Base-by-base conservation (phyloP, 2,329 filamentous ascomycete species). In the Alternaria tenuissima region DNA sequence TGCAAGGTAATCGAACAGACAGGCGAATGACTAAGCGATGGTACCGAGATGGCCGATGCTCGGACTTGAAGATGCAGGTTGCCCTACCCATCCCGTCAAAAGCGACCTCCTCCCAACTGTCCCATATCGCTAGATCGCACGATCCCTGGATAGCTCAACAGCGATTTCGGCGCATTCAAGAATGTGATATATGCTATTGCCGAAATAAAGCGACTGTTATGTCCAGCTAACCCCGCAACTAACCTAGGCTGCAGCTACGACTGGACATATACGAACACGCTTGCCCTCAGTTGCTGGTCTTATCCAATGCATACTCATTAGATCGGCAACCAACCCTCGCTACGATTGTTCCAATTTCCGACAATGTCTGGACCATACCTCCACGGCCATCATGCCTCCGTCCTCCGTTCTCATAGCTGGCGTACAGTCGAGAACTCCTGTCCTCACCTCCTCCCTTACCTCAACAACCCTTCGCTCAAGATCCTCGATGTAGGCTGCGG, bases 401-500 rank as follows among this genome's bases (percentile, higher is more conserved):
- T 81, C 48, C 76, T 82, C 43, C 74, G 73, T 44, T 79, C 81
- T n/a, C 81, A 83, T 67, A 74, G 76, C 61, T 80, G 77, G 78
- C 79, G 81, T 41, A 82, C 80, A 3, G 80, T 80, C 30, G 76
- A 80, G 52, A 82, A 82, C 72, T 80, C 78, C 20, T 76, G 76
- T 62, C 82, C 76, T 2, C 73, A 78, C 60, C 69, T 79, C 1
- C 62, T 78, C 0, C 75, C 75, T 0, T 73, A 78, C 56, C 71
- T 79, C 39, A 61, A 48, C 52, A 61, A 61, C 24, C 60, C 77
- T 54, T 54, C 67, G 12, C 57, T 74, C 72, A 68, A 76, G 57
- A 72, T 84, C 41, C 79, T 84, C 22, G 82, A 85, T 60, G 78
- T 83, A 14, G 83, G 82, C 41, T 80, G 80, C 41, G 82, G 82